A percentile compares a stretch with the other conserved stretches of the same genome.
These are phyloP conservation scores for Phytophthora pseudosyringae DNA, from an alignment of 352 stramenopile species.

Conservation along the genomic window DNA sequence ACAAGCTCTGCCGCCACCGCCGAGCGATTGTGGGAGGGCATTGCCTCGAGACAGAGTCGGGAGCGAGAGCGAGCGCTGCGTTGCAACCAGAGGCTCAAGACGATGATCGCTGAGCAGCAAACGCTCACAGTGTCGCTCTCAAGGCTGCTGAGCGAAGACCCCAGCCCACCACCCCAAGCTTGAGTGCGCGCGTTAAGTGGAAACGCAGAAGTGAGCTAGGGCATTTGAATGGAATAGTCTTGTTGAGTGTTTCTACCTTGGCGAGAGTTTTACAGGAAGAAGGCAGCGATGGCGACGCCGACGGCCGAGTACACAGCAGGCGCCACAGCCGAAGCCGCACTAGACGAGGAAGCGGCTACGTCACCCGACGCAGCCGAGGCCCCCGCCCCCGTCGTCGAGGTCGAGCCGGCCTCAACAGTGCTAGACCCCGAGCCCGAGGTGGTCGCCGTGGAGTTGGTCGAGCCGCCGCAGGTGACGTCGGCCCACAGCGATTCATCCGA, in stretches of 20 bases:
- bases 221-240: conserved; percentile 11
- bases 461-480: conserved; percentile 29
- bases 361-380: conserved; percentile 7
- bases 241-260: conserved; percentile 11
- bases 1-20: neutral
- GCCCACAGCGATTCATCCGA: conserved; percentile 43
- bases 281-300: conserved; percentile 17
- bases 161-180: neutral
- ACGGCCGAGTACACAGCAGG: conserved; percentile 28
- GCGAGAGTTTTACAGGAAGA: conserved; percentile 29
- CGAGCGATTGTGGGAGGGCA: conserved; percentile 18
- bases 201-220: neutral
- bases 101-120: conserved; percentile 23
- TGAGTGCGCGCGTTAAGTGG: neutral
- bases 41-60: conserved; percentile 22
- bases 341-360: conserved; percentile 21
- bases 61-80: conserved; percentile 22
- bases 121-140: conserved; percentile 21
- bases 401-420: conserved; percentile 19
- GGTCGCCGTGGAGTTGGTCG: neutral
- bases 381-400: conserved; percentile 8
- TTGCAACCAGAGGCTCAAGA: conserved; percentile 26
- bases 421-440: conserved; percentile 28
- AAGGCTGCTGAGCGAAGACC: conserved; percentile 21
- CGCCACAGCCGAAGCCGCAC: conserved; percentile 28